Evolutionary conservation across 1,139 yeast species (phyloP).

Genomic region (Blastobotrys ciferrii): DNA sequence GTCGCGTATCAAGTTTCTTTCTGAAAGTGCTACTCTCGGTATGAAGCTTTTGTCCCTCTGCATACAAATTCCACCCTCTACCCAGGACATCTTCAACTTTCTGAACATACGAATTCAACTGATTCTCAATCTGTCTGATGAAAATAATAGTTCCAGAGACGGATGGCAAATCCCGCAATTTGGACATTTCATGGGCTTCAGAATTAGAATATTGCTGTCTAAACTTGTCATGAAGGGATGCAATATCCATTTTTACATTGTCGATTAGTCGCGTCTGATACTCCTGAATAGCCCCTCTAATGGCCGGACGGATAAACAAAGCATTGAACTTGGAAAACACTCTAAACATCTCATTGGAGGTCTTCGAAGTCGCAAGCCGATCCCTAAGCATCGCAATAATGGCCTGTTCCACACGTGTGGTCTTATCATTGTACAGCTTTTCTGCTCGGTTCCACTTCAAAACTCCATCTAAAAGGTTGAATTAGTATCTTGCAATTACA

Average conservation of each 20-base stretch:
- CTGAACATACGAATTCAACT: conserved; percentile 42
- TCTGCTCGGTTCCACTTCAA: conserved; percentile 44
- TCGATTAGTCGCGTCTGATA: conserved; percentile 50
- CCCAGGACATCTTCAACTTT: conserved; percentile 61
- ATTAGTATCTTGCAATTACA: no score
- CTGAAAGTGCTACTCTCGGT: conserved; percentile 49
- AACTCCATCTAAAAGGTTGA: conserved; percentile 32
- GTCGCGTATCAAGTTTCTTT: conserved; percentile 46
- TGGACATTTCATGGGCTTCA: conserved; percentile 38
- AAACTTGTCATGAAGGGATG: conserved; percentile 43
- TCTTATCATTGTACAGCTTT: conserved; percentile 42
- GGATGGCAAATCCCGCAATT: conserved; percentile 47
- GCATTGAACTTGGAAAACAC: conserved; percentile 50
- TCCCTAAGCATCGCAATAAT: conserved; percentile 44
- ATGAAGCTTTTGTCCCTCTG: conserved; percentile 66
- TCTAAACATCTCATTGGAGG: conserved; percentile 50
- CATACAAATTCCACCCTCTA: conserved; percentile 67
- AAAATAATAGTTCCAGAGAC: conserved; percentile 50
- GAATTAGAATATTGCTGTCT: conserved; percentile 37
- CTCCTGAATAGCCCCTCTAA: conserved; percentile 55
- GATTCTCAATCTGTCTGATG: conserved; percentile 49
- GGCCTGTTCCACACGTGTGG: conserved; percentile 46
- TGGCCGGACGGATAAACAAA: conserved; percentile 49
- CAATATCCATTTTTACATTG: conserved; percentile 48
- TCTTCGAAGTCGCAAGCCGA: conserved; percentile 41